These are phyloP conservation scores for Aspergillus conjunctus DNA, from an alignment of 495 filamentous ascomycete genomes.

Conservation along the genomic window DNA sequence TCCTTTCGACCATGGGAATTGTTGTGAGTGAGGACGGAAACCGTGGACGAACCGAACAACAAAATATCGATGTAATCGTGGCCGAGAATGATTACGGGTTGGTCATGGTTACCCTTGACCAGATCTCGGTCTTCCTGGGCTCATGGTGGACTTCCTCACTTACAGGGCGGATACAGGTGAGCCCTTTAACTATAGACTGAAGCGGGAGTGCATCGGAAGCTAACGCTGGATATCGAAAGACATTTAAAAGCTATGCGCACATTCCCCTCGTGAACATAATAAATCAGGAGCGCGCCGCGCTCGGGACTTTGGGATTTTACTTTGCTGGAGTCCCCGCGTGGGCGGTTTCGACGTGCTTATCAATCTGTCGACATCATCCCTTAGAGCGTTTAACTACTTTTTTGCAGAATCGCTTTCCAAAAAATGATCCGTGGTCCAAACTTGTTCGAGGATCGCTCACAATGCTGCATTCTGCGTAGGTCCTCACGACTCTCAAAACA, in stretches of 20 bases:
- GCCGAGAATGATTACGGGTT: slow-evolving; percentile 55
- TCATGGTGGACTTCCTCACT: slow-evolving; percentile 50
- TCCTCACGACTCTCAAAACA: not conserved
- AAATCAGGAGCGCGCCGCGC: slow-evolving; percentile 36
- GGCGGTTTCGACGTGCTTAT: slow-evolving; percentile 43
- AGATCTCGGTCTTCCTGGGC: slow-evolving; percentile 43
- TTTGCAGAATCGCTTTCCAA: slow-evolving; percentile 32
- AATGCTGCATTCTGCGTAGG: slow-evolving; percentile 40
- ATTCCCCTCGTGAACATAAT: slow-evolving; percentile 43
- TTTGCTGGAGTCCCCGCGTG: slow-evolving; percentile 51
- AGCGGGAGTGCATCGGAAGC: slow-evolving; percentile 4
- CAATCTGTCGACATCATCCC: slow-evolving; percentile 44
- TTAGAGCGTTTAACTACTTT: slow-evolving; percentile 39
- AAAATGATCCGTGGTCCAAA: slow-evolving; percentile 30
- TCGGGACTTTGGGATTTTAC: slow-evolving; percentile 43
- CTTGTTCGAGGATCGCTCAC: slow-evolving; percentile 35
- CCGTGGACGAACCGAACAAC: slow-evolving; percentile 40
- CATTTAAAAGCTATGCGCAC: slow-evolving; percentile 48
- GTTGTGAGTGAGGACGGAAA: slow-evolving; percentile 51
- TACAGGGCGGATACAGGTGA: slow-evolving; percentile 51
- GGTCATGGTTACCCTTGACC: slow-evolving; percentile 47
- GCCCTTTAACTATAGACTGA: not conserved
- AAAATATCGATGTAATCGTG: slow-evolving; percentile 45
- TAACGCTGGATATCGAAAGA: slow-evolving; percentile 30
- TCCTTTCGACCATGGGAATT: slow-evolving; percentile 57